phyloP scores from a whole-genome alignment of 805 yeast species.

The Huiozyma naganishii region DNA sequence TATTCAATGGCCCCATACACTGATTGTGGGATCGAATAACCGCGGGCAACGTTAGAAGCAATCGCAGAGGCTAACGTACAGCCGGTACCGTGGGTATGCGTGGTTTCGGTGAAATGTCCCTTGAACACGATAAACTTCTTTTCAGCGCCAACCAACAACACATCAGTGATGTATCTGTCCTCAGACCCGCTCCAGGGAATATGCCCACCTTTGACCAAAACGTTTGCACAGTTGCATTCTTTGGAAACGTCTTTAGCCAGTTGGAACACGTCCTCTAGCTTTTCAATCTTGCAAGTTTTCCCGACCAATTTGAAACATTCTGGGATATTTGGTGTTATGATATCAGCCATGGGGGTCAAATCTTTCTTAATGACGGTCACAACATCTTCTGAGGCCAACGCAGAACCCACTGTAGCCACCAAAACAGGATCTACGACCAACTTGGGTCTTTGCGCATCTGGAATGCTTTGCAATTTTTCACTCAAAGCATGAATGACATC shows the following conservation, averaged over 20 bases:
- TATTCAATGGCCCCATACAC: constrained; percentile 50
- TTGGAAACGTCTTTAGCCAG: constrained; percentile 33
- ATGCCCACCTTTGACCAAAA: constrained; percentile 79
- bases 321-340: constrained; percentile 65
- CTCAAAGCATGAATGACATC: constrained; percentile 42
- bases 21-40: constrained; percentile 35
- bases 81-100: constrained; percentile 80
- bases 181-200: constrained; percentile 33
- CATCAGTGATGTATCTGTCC: constrained; percentile 37
- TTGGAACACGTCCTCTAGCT: constrained; percentile 32
- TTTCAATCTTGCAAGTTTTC: constrained; percentile 16
- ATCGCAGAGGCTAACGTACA: constrained; percentile 79
- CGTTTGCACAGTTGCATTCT: constrained; percentile 36
- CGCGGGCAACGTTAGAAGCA: constrained; percentile 61
- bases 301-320: constrained; percentile 45
- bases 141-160: constrained; percentile 37
- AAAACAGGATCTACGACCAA: constrained; percentile 76
- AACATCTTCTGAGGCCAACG: constrained; percentile 34
- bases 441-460: constrained; percentile 24
- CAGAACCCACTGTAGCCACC: constrained; percentile 69
- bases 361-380: constrained; percentile 35
- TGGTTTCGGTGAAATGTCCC: constrained; percentile 36
- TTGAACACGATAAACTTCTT: constrained; percentile 34
- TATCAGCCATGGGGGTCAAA: constrained; percentile 41
- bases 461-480: constrained; percentile 26